Base-by-base conservation (phyloP, 1,284 basidiomycete species). In the Tremellales sp. region DNA sequence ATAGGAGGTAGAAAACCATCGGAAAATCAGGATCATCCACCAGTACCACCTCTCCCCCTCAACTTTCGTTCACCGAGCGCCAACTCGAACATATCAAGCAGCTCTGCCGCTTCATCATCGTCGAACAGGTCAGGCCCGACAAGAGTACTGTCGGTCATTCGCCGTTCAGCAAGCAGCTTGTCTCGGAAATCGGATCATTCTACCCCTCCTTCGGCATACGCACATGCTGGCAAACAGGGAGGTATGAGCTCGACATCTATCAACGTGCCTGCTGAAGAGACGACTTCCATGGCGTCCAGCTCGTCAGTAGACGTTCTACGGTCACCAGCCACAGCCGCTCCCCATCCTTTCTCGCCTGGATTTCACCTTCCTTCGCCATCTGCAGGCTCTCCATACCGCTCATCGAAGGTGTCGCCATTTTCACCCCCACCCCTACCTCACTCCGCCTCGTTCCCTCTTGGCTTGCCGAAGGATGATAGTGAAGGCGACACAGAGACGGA, bases 351-450 rank as follows among this genome's bases (percentile, higher is more conserved):
- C 47, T 69, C 68, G 8, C 54, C 58, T 8, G 68, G 68, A 2
- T 71, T 68, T 43, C 68, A 71, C 43, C 45, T 71, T 4, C 68
- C 68, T 1, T 68, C 66, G 1, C 65, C 67, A 11, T 57, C 64
- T 2, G 60, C 63, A 12, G 57, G 59, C 1, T 71, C 68, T 12
- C 67, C 68, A 10, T 71, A 71, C 31, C 52, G 54, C 43, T n/a
- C 27, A 37, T 12, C 31, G 31, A 24, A n/a, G 13, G 33, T 25
- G 13, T 21, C 26, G 45, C 26, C 29, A 23, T 11, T 21, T 26
- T 23, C 41, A 7, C 41, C 42, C 15, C 59, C 59, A 3, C 52
- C 54, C 6, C 40, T 64, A 36, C 61, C 58, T 13, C 57, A 54
- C 35, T 64, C 64, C 5, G 26, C 49, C 4, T 65, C 63, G 1